Percentiles rank a stretch among this genome's conserved stretches.
Evolutionary conservation across 1,139 yeast genomes (phyloP).

Genomic region (Sugiyamaella pinicola): DNA sequence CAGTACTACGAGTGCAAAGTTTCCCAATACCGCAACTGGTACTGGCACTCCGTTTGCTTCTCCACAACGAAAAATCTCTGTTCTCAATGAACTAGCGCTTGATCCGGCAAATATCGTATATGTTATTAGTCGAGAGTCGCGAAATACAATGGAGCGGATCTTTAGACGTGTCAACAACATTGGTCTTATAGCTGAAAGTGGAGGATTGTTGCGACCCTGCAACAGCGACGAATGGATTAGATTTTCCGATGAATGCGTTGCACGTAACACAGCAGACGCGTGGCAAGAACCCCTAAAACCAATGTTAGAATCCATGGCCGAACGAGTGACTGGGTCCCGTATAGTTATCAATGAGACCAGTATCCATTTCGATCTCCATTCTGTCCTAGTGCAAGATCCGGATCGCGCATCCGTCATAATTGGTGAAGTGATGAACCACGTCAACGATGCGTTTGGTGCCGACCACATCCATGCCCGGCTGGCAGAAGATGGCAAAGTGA

Average conservation of each 20-base stretch:
- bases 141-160: slow-evolving; percentile 64
- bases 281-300: slow-evolving; percentile 69
- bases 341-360: slow-evolving; percentile 75
- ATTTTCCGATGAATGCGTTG: slow-evolving; percentile 50
- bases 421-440: slow-evolving; percentile 85
- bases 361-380: slow-evolving; percentile 57
- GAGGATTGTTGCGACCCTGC: slow-evolving; percentile 62
- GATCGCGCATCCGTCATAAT: slow-evolving; percentile 67
- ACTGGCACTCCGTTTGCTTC: slow-evolving; percentile 34
- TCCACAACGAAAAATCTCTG: slow-evolving; percentile 40
- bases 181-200: slow-evolving; percentile 89
- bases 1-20: neutral
- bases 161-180: slow-evolving; percentile 68
- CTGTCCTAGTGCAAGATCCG: slow-evolving; percentile 57
- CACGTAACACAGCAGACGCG: slow-evolving; percentile 45
- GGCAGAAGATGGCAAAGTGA: slow-evolving; percentile 52
- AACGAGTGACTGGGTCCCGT: slow-evolving; percentile 77
- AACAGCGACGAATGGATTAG: slow-evolving; percentile 58
- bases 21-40: neutral
- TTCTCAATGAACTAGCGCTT: slow-evolving; percentile 50
- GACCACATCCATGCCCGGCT: slow-evolving; percentile 78
- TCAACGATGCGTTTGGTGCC: slow-evolving; percentile 69
- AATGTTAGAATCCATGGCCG: slow-evolving; percentile 66
- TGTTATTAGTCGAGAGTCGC: slow-evolving; percentile 65
- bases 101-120: slow-evolving; percentile 68